Base-by-base conservation (phyloP, 768 basidiomycete species). In the Tephrocybe sp. region DNA sequence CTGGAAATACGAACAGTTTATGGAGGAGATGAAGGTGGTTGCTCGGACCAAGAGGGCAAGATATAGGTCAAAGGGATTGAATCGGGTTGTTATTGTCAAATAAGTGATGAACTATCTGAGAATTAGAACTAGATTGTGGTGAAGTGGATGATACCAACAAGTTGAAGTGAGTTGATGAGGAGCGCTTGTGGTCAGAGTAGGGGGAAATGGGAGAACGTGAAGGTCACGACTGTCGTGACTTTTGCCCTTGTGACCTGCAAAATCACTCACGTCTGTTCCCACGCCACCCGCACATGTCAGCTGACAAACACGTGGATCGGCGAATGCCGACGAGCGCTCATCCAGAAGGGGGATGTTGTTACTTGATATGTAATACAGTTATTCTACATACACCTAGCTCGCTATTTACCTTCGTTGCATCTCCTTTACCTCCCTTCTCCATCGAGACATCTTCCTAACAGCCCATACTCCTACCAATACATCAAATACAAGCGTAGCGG, bases 171-270 rank as follows among this genome's bases (percentile, higher is more conserved):
- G 33, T 34, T 51, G 50, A 51, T 33, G 45, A 17, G 20, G 46
- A 16, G 48, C 40, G 45, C 40, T n/a, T 44, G 44, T 39, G 36
- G 22, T 16, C 38, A 47, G 49, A 48, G 57, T 57, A 44, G 55
- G 54, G 56, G 55, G 56, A 50, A 51, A 54, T 57, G 52, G 56
- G 57, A 52, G 59, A 62, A 60, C 64, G 62, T 65, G 62, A 60
- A 62, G 55, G 63, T 64, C 65, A 64, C 63, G 65, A 63, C 53
- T 16, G 59, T 60, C 59, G 65, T 65, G 62, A 64, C 63, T 58
- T 52, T 47, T 53, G 59, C 50, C 62, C 64, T 54, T 65, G 64
- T 65, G 64, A 65, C 62, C 61, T 61, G 54, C 49, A 52, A 60
- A 60, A 26, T 58, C 57, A 56, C 48, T 51, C 51, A 53, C 53